Evolutionary conservation across 1,139 yeast species (phyloP), one percentile per base, ranked within the genome.

Genomic region (Yamadazyma conglobata): DNA sequence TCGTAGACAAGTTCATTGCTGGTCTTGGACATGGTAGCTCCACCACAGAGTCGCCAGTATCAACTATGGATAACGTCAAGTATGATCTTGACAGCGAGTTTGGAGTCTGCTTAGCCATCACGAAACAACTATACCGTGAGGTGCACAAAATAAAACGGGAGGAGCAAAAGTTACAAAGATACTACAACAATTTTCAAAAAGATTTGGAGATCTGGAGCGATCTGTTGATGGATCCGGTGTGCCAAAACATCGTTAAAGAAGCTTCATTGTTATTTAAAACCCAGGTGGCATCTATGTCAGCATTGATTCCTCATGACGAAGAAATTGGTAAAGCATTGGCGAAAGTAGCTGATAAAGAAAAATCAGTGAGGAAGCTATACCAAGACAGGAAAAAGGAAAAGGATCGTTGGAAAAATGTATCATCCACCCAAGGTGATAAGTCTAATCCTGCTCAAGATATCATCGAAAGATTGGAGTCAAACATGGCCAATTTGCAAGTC

Each of bases 291-390:
- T 19, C 28, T 5, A n/a, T 10, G 5, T 17, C 10, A 11, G 15
- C 32, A 1, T n/a, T 43, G 12, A 16, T 19, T 14, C 20, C 27
- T 3, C 14, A 36, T 6, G 21, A 33, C 9, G 40, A 39, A 6
- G 40, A 35, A 21, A 31, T 44, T 20, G 15, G 60, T 31, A 45
- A 60, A 12, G 70, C 68, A 34, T 51, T 77, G 28, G 49, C 53
- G 4, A 65, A 64, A 33, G 73, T 77, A 2, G 55, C 65, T 27
- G 72, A 71, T 37, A 58, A 82, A 37, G 84, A 77, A 48, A 59
- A 54, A 40, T 68, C 73, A 42, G 58, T 63, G 21, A 59, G 50
- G 15, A 68, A 63, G 15, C 52, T 70, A 30, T 50, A 58, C 27
- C 37, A 40, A 22, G 50, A 50, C 58, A 68, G 39, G 46, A 52